These are phyloP conservation scores for Lipomyces kockii DNA, from an alignment of 805 yeast genomes.

Conservation along the genomic window DNA sequence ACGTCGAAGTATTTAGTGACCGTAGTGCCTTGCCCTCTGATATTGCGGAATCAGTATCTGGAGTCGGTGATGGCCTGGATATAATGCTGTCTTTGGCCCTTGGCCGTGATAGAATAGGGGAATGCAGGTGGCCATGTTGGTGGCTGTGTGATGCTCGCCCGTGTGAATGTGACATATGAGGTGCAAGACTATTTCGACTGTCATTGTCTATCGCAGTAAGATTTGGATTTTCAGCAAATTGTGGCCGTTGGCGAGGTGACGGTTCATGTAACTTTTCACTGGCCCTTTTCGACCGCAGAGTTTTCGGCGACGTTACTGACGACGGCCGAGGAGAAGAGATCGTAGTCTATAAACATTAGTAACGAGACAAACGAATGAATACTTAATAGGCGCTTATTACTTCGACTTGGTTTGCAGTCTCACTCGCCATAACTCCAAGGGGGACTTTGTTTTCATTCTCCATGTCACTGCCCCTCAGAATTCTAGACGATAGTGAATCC, in stretches of 20 bases:
- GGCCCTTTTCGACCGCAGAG: constrained; percentile 15
- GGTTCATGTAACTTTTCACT: constrained; percentile 12
- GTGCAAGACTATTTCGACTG: background rate
- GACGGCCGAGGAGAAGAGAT: background rate
- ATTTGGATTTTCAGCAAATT: constrained; percentile 11
- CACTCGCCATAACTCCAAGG: background rate
- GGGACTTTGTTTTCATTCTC: background rate
- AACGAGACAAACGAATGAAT: background rate
- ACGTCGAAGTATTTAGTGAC: background rate
- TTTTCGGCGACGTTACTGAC: background rate
- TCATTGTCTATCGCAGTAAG: background rate
- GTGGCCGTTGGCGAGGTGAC: constrained; percentile 19
- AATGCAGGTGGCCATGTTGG: background rate
- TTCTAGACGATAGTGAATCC: background rate
- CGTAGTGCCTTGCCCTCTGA: background rate
- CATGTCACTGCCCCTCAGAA: background rate
- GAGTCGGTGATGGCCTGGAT: background rate
- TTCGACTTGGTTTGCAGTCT: background rate
- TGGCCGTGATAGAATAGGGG: constrained; percentile 2
- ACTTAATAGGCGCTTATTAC: background rate
- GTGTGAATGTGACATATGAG: background rate
- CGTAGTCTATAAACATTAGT: background rate
- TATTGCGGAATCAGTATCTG: background rate
- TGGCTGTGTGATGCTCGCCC: background rate
- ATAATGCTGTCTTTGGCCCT: background rate